Evolutionary conservation across 345 rosid species (phyloP).

Genomic region (Eucalyptus shirleyi): DNA sequence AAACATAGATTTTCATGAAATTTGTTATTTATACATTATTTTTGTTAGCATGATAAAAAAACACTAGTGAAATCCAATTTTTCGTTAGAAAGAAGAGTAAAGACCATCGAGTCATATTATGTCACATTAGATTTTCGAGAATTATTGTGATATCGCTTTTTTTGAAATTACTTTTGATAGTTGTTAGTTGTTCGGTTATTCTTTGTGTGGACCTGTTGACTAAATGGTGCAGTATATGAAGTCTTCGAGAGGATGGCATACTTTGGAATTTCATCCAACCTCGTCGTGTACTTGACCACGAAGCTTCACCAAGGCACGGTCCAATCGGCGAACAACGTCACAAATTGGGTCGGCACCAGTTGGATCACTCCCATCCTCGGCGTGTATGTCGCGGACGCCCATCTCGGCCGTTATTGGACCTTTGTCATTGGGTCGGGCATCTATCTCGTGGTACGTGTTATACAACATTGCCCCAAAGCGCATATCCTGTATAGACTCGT

Average conservation of each 20-base stretch:
- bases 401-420: too few relatives aligned
- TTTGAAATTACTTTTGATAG: neutral
- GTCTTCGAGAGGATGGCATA: constrained; percentile 86
- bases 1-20: neutral
- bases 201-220: neutral
- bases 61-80: neutral
- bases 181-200: too few relatives aligned
- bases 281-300: constrained; percentile 58
- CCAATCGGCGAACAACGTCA: constrained; percentile 31
- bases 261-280: constrained; percentile 70
- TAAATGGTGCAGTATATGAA: constrained; percentile 41
- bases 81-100: too few relatives aligned
- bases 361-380: too few relatives aligned
- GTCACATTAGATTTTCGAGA: neutral
- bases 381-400: too few relatives aligned
- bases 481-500: too few relatives aligned
- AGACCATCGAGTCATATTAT: neutral
- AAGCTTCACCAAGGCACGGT: constrained; percentile 79
- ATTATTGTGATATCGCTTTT: constrained; percentile 23
- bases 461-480: too few relatives aligned
- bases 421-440: too few relatives aligned
- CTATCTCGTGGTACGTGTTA: too few relatives aligned
- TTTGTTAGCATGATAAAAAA: neutral
- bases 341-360: too few relatives aligned
- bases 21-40: neutral